phyloP scores from a whole-genome alignment of 805 yeast genomes.

The Starmerella davenportii region DNA sequence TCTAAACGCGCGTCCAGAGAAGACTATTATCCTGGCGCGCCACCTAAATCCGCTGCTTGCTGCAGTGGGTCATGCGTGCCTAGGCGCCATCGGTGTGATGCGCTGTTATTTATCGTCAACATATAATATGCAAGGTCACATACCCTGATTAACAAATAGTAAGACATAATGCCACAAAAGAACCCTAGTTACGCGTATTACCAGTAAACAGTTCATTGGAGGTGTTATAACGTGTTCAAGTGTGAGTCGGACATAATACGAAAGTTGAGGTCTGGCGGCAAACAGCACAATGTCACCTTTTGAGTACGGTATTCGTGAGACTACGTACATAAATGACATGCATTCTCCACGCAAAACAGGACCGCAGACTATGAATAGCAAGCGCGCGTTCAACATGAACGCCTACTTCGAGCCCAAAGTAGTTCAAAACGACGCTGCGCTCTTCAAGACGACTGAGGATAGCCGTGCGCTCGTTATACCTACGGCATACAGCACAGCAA shows the following conservation, averaged over 20 bases:
- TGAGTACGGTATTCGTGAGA: background rate
- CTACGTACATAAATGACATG: background rate
- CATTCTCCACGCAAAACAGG: background rate
- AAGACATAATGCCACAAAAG: slow-evolving; percentile 1
- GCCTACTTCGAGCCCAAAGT: background rate
- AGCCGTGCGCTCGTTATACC: too few species aligned
- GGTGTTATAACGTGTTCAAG: too few species aligned
- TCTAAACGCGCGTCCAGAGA: too few species aligned
- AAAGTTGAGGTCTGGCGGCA: too few species aligned
- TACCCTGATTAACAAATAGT: background rate
- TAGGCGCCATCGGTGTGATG: too few species aligned
- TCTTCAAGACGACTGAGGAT: too few species aligned
- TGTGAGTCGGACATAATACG: too few species aligned
- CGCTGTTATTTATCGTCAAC: background rate
- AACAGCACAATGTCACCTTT: too few species aligned
- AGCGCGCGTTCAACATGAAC: background rate
- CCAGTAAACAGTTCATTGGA: background rate
- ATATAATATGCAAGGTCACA: background rate
- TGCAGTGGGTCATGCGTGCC: too few species aligned
- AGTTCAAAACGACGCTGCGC: background rate
- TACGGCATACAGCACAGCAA: too few species aligned
- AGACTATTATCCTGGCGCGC: too few species aligned
- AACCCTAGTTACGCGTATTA: background rate
- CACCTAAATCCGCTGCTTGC: too few species aligned
- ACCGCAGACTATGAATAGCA: background rate